A percentile compares a stretch with the other conserved stretches of the same genome.
phyloP scores from a whole-genome alignment of 2,329 filamentous ascomycete genomes.

The Hymenoscyphus linearis region DNA sequence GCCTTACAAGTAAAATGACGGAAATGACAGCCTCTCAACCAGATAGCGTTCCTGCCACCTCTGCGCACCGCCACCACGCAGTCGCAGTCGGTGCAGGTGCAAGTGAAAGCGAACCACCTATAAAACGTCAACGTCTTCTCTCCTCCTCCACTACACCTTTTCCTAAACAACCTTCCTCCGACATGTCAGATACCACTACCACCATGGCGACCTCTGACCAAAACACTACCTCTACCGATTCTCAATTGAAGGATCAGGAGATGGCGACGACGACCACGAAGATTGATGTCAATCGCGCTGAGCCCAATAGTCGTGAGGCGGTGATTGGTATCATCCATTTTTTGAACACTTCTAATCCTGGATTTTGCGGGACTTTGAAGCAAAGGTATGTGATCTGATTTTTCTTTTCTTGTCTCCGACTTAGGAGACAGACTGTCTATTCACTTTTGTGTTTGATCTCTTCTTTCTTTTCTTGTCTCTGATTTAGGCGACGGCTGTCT shows the following conservation, averaged over 20 bases:
- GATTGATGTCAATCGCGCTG: conserved; percentile 3
- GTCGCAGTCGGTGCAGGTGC: neutral
- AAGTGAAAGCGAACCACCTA: conserved; percentile 13
- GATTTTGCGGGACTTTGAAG: conserved; percentile 62
- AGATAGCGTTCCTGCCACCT: neutral
- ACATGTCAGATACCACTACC: neutral
- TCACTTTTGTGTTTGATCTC: neutral
- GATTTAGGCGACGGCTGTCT: neutral
- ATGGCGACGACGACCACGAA: neutral
- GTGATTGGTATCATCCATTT: conserved; percentile 59
- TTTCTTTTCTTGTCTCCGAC: neutral
- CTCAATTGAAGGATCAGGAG: neutral
- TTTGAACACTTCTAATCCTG: conserved; percentile 49
- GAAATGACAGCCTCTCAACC: neutral
- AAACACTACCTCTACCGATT: neutral
- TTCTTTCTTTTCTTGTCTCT: neutral
- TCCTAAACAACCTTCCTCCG: neutral
- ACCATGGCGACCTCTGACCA: neutral
- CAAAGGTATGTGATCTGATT: conserved; percentile 44
- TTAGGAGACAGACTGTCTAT: too few species aligned
- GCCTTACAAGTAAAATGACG: too few species aligned
- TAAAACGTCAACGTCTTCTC: conserved; percentile 18
- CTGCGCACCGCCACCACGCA: neutral
- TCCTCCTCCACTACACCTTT: neutral
- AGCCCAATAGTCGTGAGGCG: conserved; percentile 20